phyloP scores from a whole-genome alignment of 73 alveolate genomes.

The Paramecium octaurelia region DNA sequence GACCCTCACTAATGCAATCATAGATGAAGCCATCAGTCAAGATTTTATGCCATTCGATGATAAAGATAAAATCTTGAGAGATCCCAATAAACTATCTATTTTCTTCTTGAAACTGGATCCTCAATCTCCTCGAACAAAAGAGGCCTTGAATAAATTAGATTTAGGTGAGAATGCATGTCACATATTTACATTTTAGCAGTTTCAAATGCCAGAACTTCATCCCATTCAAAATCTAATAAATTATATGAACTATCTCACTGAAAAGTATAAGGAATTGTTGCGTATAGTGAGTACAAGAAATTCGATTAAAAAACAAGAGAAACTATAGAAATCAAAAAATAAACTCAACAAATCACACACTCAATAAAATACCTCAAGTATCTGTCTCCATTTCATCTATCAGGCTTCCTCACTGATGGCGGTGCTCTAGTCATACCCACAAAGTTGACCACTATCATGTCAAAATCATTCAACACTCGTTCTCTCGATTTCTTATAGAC shows the following conservation, averaged over 20 bases:
- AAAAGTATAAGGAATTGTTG: constrained; percentile 9
- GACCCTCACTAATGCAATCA: not conserved
- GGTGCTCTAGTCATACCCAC: not conserved
- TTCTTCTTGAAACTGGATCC: constrained; percentile 51
- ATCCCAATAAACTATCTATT: constrained; percentile 51
- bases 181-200: not conserved
- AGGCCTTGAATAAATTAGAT: constrained; percentile 3
- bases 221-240: constrained; percentile 3
- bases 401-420: constrained; percentile 39
- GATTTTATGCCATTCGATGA: constrained; percentile 47
- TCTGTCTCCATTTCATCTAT: not conserved
- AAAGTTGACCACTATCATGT: not conserved
- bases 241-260: constrained; percentile 24
- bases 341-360: not conserved
- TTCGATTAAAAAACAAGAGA: not conserved
- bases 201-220: not conserved
- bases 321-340: not conserved
- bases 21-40: constrained; percentile 57
- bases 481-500: not conserved
- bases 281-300: constrained; percentile 13
- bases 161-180: not conserved
- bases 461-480: constrained; percentile 28
- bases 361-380: constrained; percentile 3
- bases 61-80: constrained; percentile 50
- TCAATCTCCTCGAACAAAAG: constrained; percentile 50